Base-by-base conservation (phyloP, 2,329 filamentous ascomycete species). In the Nemania serpens region DNA sequence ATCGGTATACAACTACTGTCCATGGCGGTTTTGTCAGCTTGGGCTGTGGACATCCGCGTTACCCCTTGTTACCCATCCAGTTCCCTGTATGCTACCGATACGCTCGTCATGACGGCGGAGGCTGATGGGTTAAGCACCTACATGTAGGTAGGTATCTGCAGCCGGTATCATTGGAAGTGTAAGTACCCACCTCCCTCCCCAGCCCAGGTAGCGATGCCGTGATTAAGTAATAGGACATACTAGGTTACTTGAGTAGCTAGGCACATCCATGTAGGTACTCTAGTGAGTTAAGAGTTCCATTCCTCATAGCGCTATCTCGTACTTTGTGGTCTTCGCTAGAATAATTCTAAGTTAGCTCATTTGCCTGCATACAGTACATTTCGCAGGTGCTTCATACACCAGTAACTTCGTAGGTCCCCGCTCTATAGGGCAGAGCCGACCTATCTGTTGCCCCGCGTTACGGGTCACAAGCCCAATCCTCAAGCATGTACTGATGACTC, bases 401-500 rank as follows among this genome's bases (percentile, higher is more conserved):
- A 29, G 25, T 29, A 29, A n/a, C n/a, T n/a, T n/a, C n/a, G n/a
- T n/a, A n/a, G n/a, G 52, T 39, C 17, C 36, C 42, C 52, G 34
- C 39, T 22, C 4, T 17, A 41, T 48, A 47, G 43, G 53, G 53
- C 41, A 47, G 34, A 41, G 43, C 22, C 41, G 15, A 29, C 25
- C 25, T 29, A 29, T 29, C 25, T 4, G 25, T 29, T 29, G 51
- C 51, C 39, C 41, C 48, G 22, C 29, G 47, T 45, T 45, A 13
- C 18, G 43, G 47, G 48, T 47, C 41, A 52, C 42, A 46, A 33
- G 20, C 1, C 36, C 18, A 12, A 11, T 10, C 25, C 12, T 7
- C 13, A 15, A 10, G 33, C 50, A 39, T 33, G 33, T 7, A 11
- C 59, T 50, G 59, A 12, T 59, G 34, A 36, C 55, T 62, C 59